Evolutionary conservation across 2,329 filamentous ascomycete species (phyloP), one percentile per base, ranked within the genome.

Genomic region (Diaporthe australafricana): DNA sequence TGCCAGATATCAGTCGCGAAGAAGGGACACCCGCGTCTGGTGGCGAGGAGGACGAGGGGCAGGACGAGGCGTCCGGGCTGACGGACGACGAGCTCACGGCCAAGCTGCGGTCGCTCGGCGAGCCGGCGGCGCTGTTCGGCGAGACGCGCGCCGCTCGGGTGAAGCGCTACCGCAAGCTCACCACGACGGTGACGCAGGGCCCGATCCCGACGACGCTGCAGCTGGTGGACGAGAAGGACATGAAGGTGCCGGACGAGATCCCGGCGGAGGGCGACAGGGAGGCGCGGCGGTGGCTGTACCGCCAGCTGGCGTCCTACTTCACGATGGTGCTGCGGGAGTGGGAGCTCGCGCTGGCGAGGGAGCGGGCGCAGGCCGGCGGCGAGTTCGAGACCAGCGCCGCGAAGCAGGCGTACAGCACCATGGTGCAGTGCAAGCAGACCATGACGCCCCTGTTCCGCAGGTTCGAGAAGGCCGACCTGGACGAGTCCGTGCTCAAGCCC

Each of bases 241-340:
- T 98, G 94, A 96, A 95, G 81, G 90, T 98, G 30, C 85, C 90
- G 1, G 85, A 87, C 20, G 86, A 85, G 53, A 83, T 94, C 12
- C 89, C 89, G 1, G 86, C 84, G 1, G 82, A 88, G 1, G 86
- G 88, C 77, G 93, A 95, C 76, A 84, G 84, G 25, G 89, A 91
- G 50, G 93, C 86, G 0, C 89, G 91, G 56, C 84, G 88, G 55
- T 95, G 93, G 81, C 85, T 99, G 50, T 96, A 93, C 84, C 88
- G 96, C 14, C 96, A 99, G 82, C 87, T 99, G 70, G 94, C 93
- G 25, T 96, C 94, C 62, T 99, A 98, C 85, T 98, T 99, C 84
- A 97, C 94, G 68, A 94, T 99, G 91, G 90, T 99, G n/a, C 85
- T 99, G 71, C 89, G 87, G 55, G 96, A 97, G 81, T 99, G 97